A percentile compares a stretch with the other conserved stretches of the same genome.
Conservation (phyloP, 2,329 filamentous ascomycete species). For the Niveomyces coronatus region DNA sequence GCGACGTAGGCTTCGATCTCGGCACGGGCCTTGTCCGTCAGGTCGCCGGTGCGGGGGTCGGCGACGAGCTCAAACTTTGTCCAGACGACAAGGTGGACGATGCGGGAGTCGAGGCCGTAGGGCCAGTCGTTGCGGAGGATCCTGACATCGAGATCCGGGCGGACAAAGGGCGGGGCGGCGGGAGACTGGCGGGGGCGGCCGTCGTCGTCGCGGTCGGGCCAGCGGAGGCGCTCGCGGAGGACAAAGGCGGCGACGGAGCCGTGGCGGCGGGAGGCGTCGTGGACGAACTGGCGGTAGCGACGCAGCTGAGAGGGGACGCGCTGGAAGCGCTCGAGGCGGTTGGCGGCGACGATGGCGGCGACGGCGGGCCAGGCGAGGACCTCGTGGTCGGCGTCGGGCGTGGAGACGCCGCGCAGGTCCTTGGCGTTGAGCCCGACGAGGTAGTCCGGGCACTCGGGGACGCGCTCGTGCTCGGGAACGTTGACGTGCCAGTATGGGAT, state of each 20-base stretch:
- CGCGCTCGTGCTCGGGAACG: slow-evolving; percentile 51
- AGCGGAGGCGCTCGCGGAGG: slow-evolving; percentile 56
- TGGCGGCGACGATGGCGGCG: slow-evolving; percentile 47
- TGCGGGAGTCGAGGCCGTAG: slow-evolving; percentile 68
- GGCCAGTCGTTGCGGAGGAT: slow-evolving; percentile 90
- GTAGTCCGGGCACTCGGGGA: slow-evolving; percentile 59
- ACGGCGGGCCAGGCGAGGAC: slow-evolving; percentile 62
- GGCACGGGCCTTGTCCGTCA: slow-evolving; percentile 51
- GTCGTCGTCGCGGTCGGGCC: no score
- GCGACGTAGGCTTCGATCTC: slow-evolving; percentile 64
- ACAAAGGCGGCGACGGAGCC: slow-evolving; percentile 75
- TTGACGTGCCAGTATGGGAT: slow-evolving; percentile 78
- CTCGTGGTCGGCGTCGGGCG: slow-evolving; percentile 55
- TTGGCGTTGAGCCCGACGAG: slow-evolving; percentile 54
- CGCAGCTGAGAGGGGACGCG: slow-evolving; percentile 67
- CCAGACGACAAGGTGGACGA: slow-evolving; percentile 85
- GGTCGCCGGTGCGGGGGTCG: slow-evolving; percentile 51
- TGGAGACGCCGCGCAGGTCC: slow-evolving; percentile 59
- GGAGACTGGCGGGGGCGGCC: slow-evolving; percentile 29
- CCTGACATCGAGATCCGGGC: slow-evolving; percentile 49
- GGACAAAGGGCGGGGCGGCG: slow-evolving; percentile 30
- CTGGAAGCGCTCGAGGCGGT: slow-evolving; percentile 67
- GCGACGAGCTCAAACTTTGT: slow-evolving; percentile 76
- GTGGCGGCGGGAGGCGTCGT: slow-evolving; percentile 52
- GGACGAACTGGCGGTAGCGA: slow-evolving; percentile 63